Base-by-base conservation (phyloP, 768 basidiomycete genomes). In the Boletus sensibilis region DNA sequence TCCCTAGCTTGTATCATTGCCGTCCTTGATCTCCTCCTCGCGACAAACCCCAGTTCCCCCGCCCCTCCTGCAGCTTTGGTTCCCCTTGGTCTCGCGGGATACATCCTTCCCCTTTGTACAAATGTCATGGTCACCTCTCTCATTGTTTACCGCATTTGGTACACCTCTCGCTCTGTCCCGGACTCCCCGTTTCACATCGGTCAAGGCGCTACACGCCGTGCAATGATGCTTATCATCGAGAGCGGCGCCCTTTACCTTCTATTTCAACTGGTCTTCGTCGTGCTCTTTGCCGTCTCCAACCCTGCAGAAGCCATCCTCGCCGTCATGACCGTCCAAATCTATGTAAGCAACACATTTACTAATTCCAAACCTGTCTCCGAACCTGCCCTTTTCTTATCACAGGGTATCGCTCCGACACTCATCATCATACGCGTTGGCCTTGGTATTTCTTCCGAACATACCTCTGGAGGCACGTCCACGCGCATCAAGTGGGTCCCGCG, bases 41-140 rank as follows among this genome's bases (percentile, higher is more conserved):
- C 47, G 2, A 72, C 49, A 7, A 61, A 62, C 45, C 74, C 73
- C 5, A 60, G 59, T 6, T 54, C 74, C 2, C 70, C 74, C 9
- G 53, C 63, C n/a, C 72, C 76, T 11, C 77, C 76, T 18, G 58
- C 72, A 5, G 58, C 58, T 4, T 44, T 76, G 18, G 68, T 71
- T n/a, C 72, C 77, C 2, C 61, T 78, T 6, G 71, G 70, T 25
- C 68, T 71, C 16, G 75, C 76, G 0, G 67, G 57, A 14, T 78
- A 75, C 38, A 20, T 57, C 25, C 71, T 80, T 35, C 75, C 79
- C 4, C 70, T 80, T 35, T 70, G 68, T 50, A 73, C 76, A 7
- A 80, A 80, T 53, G 49, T 75, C 60, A 52, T 79, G 25, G 69
- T 79, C 34, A 79, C 78, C 7, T 44, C 51, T 13, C 72, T 80